Percentiles rank a stretch among this genome's conserved stretches.
phyloP scores from a whole-genome alignment of 208 protist species.

The Angomonas deanei region DNA sequence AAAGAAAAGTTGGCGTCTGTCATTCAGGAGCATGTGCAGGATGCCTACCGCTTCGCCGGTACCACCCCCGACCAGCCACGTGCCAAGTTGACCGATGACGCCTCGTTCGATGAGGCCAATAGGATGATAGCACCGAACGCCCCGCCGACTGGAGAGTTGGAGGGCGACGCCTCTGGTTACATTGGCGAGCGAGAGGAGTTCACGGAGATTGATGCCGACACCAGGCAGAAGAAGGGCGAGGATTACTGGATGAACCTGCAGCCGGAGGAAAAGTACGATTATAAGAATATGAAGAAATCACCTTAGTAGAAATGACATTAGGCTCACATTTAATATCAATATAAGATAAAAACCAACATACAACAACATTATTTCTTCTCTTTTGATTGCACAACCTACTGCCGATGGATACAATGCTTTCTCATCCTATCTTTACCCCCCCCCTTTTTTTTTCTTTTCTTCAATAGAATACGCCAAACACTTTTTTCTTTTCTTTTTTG shows the following conservation, averaged over 20 bases:
- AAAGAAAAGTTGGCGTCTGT: constrained; percentile 89
- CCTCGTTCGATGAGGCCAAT: constrained; percentile 88
- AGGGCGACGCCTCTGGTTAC: constrained; percentile 17
- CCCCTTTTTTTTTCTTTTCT: constrained; percentile 14
- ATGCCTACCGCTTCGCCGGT: constrained; percentile 87
- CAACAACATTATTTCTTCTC: not conserved
- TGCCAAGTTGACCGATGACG: constrained; percentile 69
- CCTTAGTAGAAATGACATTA: constrained; percentile 27
- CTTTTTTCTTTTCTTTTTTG: constrained; percentile 10
- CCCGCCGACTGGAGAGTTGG: constrained; percentile 32
- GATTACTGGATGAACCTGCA: constrained; percentile 92
- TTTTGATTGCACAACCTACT: not conserved
- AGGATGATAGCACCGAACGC: constrained; percentile 89
- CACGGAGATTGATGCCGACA: constrained; percentile 73
- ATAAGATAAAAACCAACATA: constrained; percentile 7
- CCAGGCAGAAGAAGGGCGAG: constrained; percentile 84
- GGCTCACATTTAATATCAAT: constrained; percentile 2
- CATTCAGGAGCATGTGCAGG: constrained; percentile 90
- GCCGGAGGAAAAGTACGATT: constrained; percentile 87
- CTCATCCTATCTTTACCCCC: constrained; percentile 5
- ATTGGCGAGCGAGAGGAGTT: constrained; percentile 48
- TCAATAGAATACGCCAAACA: not conserved
- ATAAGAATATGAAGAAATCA: constrained; percentile 85
- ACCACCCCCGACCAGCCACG: constrained; percentile 77
- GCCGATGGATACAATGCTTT: too few relatives aligned